These are phyloP conservation scores for Chlorella sorokiniana DNA, from an alignment of 139 green algal species.

Conservation along the genomic window DNA sequence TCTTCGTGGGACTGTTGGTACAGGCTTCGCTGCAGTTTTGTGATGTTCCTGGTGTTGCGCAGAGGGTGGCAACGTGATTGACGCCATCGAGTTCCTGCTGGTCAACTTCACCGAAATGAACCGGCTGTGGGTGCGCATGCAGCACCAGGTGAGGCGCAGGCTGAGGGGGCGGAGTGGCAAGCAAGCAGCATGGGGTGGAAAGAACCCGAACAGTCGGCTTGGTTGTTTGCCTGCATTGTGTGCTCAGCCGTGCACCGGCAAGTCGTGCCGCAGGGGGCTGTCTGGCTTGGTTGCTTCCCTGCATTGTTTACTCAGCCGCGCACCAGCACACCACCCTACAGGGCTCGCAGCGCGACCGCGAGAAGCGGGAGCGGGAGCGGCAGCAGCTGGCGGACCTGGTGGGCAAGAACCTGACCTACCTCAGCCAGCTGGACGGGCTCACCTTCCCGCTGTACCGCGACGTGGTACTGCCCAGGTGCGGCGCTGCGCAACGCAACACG, in stretches of 20 bases:
- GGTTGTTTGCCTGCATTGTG: neutral
- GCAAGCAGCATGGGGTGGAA: neutral
- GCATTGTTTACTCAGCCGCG: too few species aligned
- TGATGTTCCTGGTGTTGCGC: neutral
- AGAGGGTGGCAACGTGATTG: conserved; percentile 73
- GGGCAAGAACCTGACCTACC: conserved; percentile 96
- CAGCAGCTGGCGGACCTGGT: conserved; percentile 82
- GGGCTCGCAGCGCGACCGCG: conserved; percentile 49
- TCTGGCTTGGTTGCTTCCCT: too few species aligned
- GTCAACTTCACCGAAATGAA: conserved; percentile 99
- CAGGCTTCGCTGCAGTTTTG: neutral
- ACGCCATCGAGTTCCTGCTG: conserved; percentile 96
- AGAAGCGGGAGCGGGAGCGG: conserved; percentile 85
- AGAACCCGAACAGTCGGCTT: neutral
- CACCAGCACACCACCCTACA: too few species aligned
- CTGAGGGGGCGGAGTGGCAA: neutral
- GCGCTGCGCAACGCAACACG: conserved; percentile 7
- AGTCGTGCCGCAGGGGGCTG: too few species aligned
- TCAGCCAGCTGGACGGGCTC: conserved; percentile 94
- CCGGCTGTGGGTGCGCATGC: conserved; percentile 97
- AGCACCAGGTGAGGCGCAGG: conserved; percentile 62
- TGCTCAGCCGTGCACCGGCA: too few species aligned
- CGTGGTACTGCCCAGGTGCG: conserved; percentile 61
- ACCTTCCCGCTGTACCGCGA: conserved; percentile 84
- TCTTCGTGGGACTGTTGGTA: too few species aligned